Evolutionary conservation across 805 yeast species (phyloP), one percentile per base, ranked within the genome.

Genomic region (Candida multigemmis): DNA sequence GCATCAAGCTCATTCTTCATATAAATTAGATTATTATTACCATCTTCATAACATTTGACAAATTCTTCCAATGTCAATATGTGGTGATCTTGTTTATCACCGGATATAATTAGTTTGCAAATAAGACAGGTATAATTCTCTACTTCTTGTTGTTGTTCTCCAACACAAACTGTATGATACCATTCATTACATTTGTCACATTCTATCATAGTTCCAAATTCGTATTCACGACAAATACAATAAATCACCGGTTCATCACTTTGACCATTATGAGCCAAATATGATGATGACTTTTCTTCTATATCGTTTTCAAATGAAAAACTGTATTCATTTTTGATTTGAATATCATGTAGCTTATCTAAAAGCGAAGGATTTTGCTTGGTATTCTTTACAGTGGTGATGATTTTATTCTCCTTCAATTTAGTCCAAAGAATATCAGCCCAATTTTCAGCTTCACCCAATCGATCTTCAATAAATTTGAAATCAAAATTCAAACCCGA

Each of bases 131-230:
- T 28, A 25, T 47, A 56, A 16, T 21, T 21, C 23, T 8, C 11
- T 7, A 11, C n/a, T 21, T 21, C 12, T 21, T 21, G n/a, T 8
- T 7, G 23, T 8, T 9, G 12, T 8, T 39, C 46, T 9, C 64
- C 65, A 23, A 78, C 56, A 48, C 87, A 79, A 10, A 49, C 50
- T 24, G 68, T 64, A 43, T 79, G 87, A 41, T 71, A 79, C 86
- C 86, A 77, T 40, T 77, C 84, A 28, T 66, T 59, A 46, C 89
- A 80, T 11, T 47, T 50, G 35, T 77, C 86, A 51, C 87, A 79
- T 32, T 71, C 79, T 23, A 77, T 70, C 82, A 77, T 77, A 1
- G 69, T 64, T 5, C 47, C 81, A 68, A 38, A 65, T 38, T 77
- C 87, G 14, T 50, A 49, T 25, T 66, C 68, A 24, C 85, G 61